Base-by-base conservation (phyloP, 305 asterid species). In the Fraxinus baroniana region DNA sequence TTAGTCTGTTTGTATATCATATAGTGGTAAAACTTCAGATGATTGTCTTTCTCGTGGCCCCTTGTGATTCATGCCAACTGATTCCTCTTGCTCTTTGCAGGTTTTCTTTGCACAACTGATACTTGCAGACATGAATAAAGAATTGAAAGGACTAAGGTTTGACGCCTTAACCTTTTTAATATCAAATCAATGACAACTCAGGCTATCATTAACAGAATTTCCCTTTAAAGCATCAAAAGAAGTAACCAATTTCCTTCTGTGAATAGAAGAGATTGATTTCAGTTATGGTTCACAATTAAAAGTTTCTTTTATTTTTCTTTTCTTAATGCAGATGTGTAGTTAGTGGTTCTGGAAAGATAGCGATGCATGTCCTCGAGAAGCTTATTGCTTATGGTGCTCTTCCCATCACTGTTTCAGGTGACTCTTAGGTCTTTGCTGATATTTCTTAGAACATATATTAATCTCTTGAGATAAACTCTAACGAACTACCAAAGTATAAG, bases 61-160 rank as follows among this genome's bases (percentile, higher is more conserved):
- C 37, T 46, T 66, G 26, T 60, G 5, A 37, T 81, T 85, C 74
- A 15, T 71, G 82, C 84, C 84, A 74, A 86, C 74, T 83, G 28
- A 72, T 74, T 28, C 81, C 76, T 80, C 35, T 85, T 83, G 76
- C 77, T 73, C 46, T 66, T 81, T 88, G 85, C 94, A 96, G 99
- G 99, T 96, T 71, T 94, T 91, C 88, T 96, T 94, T 75, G 95
- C 98, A 84, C 99, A 96, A 78, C 97, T 96, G 79, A 92, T 96
- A 86, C 98, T 96, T 88, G 91, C 95, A n/a, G 98, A 96, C 91
- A 93, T 94, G 98, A 93, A 92, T 85, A 96, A 96, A 91, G 99
- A 96, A 87, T 88, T 96, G 73, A 96, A 96, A 89, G 99, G 99
- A 84, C 90, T 96, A 80, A 96, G 99, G 99, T 94, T 90, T 84